Evolutionary conservation across 2,329 filamentous ascomycete species (phyloP).

Genomic region (Aspergillus uvarum): DNA sequence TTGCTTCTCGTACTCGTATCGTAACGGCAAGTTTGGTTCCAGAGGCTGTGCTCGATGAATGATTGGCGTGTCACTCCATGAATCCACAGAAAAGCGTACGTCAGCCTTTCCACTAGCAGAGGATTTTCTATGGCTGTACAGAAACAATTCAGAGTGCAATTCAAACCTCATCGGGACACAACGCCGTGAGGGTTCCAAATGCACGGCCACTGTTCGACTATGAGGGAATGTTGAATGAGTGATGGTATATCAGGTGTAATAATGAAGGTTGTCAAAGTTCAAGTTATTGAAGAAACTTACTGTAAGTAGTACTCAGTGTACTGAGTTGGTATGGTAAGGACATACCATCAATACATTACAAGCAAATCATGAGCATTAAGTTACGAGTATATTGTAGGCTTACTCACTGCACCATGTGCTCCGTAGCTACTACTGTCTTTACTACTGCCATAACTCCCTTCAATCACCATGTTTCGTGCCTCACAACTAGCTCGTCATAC

Average conservation of each 20-base stretch:
- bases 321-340: too few species aligned
- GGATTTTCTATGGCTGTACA: neutral
- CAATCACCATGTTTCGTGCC: slow-evolving; percentile 12
- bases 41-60: neutral
- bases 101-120: slow-evolving; percentile 3
- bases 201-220: neutral
- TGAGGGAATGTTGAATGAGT: neutral
- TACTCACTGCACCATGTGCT: too few species aligned
- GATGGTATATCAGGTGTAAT: neutral
- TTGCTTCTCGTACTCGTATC: neutral
- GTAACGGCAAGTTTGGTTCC: neutral
- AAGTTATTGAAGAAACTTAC: too few species aligned
- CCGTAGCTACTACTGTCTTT: neutral
- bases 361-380: too few species aligned
- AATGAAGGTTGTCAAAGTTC: neutral
- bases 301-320: too few species aligned
- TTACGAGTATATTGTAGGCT: too few species aligned
- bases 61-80: neutral
- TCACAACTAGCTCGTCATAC: slow-evolving; percentile 6
- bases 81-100: slow-evolving; percentile 1
- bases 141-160: too few species aligned
- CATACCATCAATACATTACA: too few species aligned
- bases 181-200: neutral
- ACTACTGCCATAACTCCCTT: neutral
- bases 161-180: neutral